Evolutionary conservation across 345 rosid species (phyloP).

Genomic region (Arabis hirsuta): DNA sequence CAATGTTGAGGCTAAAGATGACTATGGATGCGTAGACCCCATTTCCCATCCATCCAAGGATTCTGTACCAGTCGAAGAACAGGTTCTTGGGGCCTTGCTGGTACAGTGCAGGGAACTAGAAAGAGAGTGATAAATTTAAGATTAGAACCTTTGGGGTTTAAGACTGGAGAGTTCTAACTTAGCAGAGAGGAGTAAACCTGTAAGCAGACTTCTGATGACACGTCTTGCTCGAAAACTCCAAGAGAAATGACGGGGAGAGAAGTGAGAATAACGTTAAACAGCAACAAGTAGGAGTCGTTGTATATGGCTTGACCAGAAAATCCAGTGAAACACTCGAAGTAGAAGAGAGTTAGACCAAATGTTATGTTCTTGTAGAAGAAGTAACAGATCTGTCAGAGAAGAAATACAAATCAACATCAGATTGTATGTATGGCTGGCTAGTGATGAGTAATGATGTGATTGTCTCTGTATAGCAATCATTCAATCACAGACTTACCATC

Average conservation of each 20-base stretch:
- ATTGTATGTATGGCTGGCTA: constrained; percentile 1
- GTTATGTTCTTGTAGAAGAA: constrained; percentile 83
- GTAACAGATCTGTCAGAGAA: constrained; percentile 59
- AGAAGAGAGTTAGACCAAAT: constrained; percentile 77
- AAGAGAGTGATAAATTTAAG: not conserved
- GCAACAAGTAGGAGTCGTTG: constrained; percentile 67
- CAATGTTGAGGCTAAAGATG: constrained; percentile 54
- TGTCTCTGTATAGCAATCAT: constrained; percentile 25
- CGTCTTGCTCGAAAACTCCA: constrained; percentile 80
- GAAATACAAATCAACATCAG: constrained; percentile 37
- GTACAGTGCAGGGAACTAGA: constrained; percentile 76
- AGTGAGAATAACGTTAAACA: constrained; percentile 72
- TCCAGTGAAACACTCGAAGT: constrained; percentile 62
- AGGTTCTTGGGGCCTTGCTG: constrained; percentile 72
- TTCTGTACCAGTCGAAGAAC: constrained; percentile 65
- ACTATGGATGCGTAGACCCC: constrained; percentile 61
- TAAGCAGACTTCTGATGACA: constrained; percentile 72
- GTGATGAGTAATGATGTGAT: constrained; percentile 13
- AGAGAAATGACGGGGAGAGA: constrained; percentile 81
- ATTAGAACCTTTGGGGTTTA: constrained; percentile 2
- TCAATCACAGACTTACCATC: constrained; percentile 60
- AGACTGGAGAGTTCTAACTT: not conserved
- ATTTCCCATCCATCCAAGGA: constrained; percentile 75
- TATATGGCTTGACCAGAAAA: constrained; percentile 71
- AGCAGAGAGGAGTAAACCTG: constrained; percentile 50